These are phyloP conservation scores for Saccharomyces jurei DNA, from an alignment of 805 yeast species.

Conservation along the genomic window DNA sequence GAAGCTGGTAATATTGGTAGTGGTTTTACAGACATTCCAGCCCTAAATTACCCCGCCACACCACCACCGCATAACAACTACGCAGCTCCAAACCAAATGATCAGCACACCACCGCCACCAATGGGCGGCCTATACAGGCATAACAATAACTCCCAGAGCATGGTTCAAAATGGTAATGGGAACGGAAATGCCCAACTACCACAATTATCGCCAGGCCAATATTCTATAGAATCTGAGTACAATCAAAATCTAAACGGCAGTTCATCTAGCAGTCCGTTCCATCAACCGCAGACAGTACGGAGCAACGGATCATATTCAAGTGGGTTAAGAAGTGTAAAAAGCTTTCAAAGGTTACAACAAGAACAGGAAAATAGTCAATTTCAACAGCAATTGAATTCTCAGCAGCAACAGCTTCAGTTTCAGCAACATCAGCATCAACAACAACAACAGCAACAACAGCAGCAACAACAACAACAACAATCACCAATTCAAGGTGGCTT, in stretches of 20 bases:
- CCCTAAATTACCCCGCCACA: constrained; percentile 26
- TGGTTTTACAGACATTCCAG: constrained; percentile 27
- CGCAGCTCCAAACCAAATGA: constrained; percentile 10
- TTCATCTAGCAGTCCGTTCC: constrained; percentile 21
- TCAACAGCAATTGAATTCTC: constrained; percentile 19
- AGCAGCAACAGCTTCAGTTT: constrained; percentile 28
- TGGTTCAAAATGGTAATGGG: constrained; percentile 10
- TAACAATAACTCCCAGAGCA: constrained; percentile 24
- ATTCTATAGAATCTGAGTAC: constrained; percentile 23
- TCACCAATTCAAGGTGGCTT: constrained; percentile 1
- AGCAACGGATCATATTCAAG: constrained; percentile 14
- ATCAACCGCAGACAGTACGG: constrained; percentile 19
- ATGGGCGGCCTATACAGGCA: constrained; percentile 22
- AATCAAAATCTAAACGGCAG: constrained; percentile 11
- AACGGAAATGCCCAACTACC: constrained; percentile 3
- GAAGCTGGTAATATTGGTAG: constrained; percentile 7
- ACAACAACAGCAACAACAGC: constrained; percentile 21
- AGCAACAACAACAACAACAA: constrained; percentile 17
- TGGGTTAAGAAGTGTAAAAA: constrained; percentile 19
- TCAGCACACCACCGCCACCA: constrained; percentile 21
- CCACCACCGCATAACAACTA: constrained; percentile 19
- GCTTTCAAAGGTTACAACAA: constrained; percentile 13
- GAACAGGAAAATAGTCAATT: constrained; percentile 2
- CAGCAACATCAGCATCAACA: constrained; percentile 22
- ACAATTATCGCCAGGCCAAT: constrained; percentile 24